These are phyloP conservation scores for Alternaria postmessia DNA, from an alignment of 2,329 filamentous ascomycete genomes.

Conservation along the genomic window DNA sequence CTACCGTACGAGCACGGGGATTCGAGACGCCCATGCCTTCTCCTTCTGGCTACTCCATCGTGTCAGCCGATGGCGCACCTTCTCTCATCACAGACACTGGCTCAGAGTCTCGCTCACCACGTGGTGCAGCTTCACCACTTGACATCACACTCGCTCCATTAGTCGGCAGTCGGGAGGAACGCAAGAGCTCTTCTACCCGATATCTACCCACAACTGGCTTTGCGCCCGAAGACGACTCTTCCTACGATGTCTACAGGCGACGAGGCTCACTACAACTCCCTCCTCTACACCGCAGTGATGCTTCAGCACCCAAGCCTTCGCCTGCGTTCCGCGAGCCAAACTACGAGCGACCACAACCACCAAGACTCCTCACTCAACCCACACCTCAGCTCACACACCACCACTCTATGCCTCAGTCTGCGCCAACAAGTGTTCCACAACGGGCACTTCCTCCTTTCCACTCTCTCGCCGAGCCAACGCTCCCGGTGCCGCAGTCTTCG, in stretches of 20 bases:
- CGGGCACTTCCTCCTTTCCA: conserved; percentile 44
- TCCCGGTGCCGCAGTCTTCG: conserved; percentile 34
- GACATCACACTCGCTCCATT: conserved; percentile 53
- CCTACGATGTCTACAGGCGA: conserved; percentile 38
- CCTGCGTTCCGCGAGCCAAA: conserved; percentile 36
- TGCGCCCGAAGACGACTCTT: conserved; percentile 46
- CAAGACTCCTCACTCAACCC: conserved; percentile 45
- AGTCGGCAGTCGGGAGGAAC: conserved; percentile 48
- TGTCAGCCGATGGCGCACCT: conserved; percentile 70
- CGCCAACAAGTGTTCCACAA: conserved; percentile 34
- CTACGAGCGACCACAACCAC: conserved; percentile 38
- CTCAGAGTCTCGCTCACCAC: conserved; percentile 57
- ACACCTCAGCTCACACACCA: conserved; percentile 42
- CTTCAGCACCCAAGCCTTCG: conserved; percentile 13
- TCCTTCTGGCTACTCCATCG: conserved; percentile 68
- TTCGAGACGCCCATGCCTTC: conserved; percentile 69
- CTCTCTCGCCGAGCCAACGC: conserved; percentile 43
- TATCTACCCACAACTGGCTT: conserved; percentile 51
- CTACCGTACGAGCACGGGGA: conserved; percentile 36
- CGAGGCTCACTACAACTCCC: conserved; percentile 47
- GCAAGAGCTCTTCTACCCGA: conserved; percentile 48
- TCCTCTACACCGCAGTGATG: conserved; percentile 37
- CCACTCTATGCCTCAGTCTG: conserved; percentile 42
- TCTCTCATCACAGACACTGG: conserved; percentile 74
- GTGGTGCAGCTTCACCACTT: conserved; percentile 56